Base-by-base conservation (phyloP, 805 yeast species). In the Groenewaldozyma salmanticensis region DNA sequence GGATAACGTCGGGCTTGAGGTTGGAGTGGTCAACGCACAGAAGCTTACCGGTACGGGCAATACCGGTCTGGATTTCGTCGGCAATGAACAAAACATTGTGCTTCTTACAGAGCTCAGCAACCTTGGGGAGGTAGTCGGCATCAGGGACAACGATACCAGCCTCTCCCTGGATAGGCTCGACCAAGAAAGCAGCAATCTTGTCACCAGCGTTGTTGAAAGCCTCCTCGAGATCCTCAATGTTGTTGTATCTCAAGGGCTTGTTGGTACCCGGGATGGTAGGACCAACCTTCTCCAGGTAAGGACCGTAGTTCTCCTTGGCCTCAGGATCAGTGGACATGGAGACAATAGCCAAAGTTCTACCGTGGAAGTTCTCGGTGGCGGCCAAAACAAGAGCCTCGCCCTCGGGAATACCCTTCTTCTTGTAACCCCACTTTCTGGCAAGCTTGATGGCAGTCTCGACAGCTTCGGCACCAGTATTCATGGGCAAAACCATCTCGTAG, bases 401-500 rank as follows among this genome's bases (percentile, higher is more conserved):
- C 21, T 77, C 72, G 24, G 87, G 79, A 52, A 90, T 90, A 2
- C 81, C 81, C 68, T 90, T 90, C 61, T 76, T 77, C 54, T 72
- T 72, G 69, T 88, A 90, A 42, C 96, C 97, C 97, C 97, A 90
- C 69, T 90, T 80, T 74, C 97, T 80, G 39, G 96, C 96, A 45
- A 90, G 69, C 64, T 90, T 90, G 59, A 90, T 70, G 21, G 83
- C 95, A 32, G 96, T 85, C 68, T 90, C 97, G 33, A 90, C 97
- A 6, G 97, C 97, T 67, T 90, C 97, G 31, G 96, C 96, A 60
- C 97, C 97, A 11, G 97, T 90, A 70, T 90, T 90, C 96, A 88
- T 90, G 51, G 97, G 97, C 59, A 90, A 69, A 7, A 90, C 90
- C 81, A 77, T 79, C 56, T 90, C 97, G 65, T 85, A 90, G 58